Evolutionary conservation across 1,284 basidiomycete genomes (phyloP).

Genomic region (Flammula alnicola): DNA sequence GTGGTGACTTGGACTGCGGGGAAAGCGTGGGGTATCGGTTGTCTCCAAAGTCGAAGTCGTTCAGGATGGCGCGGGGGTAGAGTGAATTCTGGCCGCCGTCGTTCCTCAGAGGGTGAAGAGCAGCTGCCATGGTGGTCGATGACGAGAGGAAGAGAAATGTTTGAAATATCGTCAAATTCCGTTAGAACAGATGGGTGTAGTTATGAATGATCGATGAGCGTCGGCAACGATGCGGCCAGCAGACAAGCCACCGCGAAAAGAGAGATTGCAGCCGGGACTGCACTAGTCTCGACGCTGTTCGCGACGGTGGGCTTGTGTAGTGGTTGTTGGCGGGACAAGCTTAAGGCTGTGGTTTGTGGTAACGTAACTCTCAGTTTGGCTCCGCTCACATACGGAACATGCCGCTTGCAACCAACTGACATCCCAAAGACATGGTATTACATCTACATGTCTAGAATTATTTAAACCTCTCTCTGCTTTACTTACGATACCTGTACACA

Average conservation of each 20-base stretch:
- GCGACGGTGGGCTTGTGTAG: slow-evolving; percentile 8
- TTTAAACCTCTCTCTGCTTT: slow-evolving; percentile 15
- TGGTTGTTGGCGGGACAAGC: slow-evolving; percentile 12
- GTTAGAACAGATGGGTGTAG: neutral
- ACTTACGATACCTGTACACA: slow-evolving; percentile 57
- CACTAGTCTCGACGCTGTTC: slow-evolving; percentile 4
- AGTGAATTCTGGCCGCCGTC: slow-evolving; percentile 39
- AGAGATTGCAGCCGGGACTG: too few species aligned
- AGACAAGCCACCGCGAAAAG: too few species aligned
- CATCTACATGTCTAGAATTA: slow-evolving; percentile 3
- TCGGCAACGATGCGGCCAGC: too few species aligned
- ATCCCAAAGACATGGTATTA: slow-evolving; percentile 9
- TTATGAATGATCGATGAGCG: too few species aligned
- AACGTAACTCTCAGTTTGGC: slow-evolving; percentile 3
- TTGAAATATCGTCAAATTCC: neutral
- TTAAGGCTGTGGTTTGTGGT: slow-evolving; percentile 20
- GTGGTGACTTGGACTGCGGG: slow-evolving; percentile 27
- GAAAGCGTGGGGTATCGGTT: slow-evolving; percentile 60
- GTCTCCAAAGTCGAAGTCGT: slow-evolving; percentile 65
- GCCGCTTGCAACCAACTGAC: slow-evolving; percentile 15
- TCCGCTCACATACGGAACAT: slow-evolving; percentile 20
- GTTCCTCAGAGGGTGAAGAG: slow-evolving; percentile 47
- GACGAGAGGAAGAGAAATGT: slow-evolving; percentile 3
- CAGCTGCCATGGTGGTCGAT: slow-evolving; percentile 48
- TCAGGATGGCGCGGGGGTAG: slow-evolving; percentile 57